Conservation (phyloP, 140 eudicot genomes). For the Bidens hawaiensis region DNA sequence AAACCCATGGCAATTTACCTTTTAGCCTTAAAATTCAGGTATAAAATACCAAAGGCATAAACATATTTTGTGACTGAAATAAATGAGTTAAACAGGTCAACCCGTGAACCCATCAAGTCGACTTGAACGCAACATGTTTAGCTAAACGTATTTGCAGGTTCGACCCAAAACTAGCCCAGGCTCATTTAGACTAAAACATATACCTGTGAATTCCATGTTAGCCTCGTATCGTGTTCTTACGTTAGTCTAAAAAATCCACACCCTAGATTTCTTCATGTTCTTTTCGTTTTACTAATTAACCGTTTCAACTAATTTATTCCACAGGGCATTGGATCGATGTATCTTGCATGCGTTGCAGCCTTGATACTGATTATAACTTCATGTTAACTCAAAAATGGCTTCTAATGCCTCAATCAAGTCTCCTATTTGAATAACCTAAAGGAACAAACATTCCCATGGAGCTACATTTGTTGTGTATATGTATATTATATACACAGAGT, state of each 20-base stretch:
- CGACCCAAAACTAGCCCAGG: not conserved
- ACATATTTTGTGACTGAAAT: not conserved
- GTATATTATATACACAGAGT: constrained; percentile 18
- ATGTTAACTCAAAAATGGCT: constrained; percentile 1
- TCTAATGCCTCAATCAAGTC: not conserved
- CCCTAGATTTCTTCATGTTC: not conserved
- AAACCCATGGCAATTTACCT: too few relatives aligned
- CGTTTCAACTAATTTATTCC: constrained; percentile 1
- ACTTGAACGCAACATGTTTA: not conserved
- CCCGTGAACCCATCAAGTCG: not conserved
- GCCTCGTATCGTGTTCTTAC: not conserved
- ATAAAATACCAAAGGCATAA: not conserved
- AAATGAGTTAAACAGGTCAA: not conserved
- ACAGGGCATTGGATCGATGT: constrained; percentile 33
- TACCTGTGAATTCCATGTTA: not conserved
- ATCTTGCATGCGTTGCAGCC: constrained; percentile 25
- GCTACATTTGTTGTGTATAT: constrained; percentile 20
- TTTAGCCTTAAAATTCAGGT: not conserved
- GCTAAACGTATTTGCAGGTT: not conserved
- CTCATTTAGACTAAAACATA: not conserved
- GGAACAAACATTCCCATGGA: constrained; percentile 11
- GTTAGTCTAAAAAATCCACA: not conserved
- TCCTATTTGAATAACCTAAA: constrained; percentile 13
- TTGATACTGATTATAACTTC: constrained; percentile 22
- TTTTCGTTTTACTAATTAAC: not conserved